Conservation (phyloP, 176 grass and related monocot genomes). For the Rhynchospora tenuis region DNA sequence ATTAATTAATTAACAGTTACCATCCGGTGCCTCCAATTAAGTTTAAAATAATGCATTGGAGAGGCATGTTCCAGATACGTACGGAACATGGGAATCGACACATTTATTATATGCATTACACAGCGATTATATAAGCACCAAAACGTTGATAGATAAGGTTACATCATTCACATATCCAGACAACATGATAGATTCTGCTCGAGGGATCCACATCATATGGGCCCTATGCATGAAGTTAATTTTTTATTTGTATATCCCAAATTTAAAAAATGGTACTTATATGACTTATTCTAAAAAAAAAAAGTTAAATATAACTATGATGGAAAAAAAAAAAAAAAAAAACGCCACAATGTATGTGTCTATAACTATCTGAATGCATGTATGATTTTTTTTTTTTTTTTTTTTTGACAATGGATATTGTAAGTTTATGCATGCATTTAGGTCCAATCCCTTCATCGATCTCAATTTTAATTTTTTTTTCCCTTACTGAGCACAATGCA, state of each 20-base stretch:
- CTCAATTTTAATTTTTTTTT: too few relatives aligned
- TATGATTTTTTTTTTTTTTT: too few relatives aligned
- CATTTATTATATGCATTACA: background rate
- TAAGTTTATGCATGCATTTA: too few relatives aligned
- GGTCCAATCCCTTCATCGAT: too few relatives aligned
- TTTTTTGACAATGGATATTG: too few relatives aligned
- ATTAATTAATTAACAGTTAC: background rate
- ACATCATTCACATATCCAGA: slow-evolving; percentile 11
- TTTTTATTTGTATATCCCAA: background rate
- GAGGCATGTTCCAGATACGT: background rate
- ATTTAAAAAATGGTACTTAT: background rate
- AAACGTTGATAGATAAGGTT: background rate
- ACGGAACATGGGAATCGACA: background rate
- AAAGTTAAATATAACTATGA: background rate
- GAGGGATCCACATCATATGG: slow-evolving; percentile 19
- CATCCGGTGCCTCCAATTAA: background rate
- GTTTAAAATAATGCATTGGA: too few relatives aligned
- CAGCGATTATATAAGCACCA: background rate
- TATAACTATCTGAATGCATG: too few relatives aligned
- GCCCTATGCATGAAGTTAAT: background rate
- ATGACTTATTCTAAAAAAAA: background rate
- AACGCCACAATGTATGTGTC: too few relatives aligned
- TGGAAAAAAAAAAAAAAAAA: too few relatives aligned
- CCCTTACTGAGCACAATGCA: too few relatives aligned
- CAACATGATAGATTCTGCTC: slow-evolving; percentile 7